Evolutionary conservation across 169 alveolate species (phyloP), one percentile per base, ranked within the genome.

Genomic region (Eimeria zaria): DNA sequence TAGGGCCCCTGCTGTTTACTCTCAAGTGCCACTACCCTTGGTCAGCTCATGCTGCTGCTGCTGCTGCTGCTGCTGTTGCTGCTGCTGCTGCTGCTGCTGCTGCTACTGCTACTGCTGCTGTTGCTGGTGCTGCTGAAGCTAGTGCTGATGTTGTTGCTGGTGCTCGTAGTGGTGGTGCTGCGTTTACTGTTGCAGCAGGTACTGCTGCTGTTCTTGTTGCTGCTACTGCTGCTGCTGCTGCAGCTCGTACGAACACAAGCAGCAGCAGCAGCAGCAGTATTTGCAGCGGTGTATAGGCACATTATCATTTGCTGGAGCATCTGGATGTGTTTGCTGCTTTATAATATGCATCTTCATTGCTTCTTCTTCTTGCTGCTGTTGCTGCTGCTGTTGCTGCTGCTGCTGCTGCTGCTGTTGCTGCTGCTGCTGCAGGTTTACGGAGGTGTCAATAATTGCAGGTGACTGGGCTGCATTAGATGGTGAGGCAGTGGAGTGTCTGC

Each of bases 381-480:
- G 62, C 91, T 53, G 91, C 76, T 27, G 53, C 91, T 84, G 91
- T 30, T 53, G 74, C 76, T 53, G 91, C 91, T 84, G 91, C 55
- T 84, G 48, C 76, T n/a, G 58, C 33, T 55, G 76, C 74, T 58
- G 91, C 74, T 84, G 91, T 30, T 58, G 91, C 74, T 58, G 91
- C 71, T 87, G 81, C 94, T 36, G 71, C 94, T 62, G 94, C 94
- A 87, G 94, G 83, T 64, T 87, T 46, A 48, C 83, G 30, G 81
- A 64, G 51, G 58, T 62, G 30, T 62, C 94, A 7, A 64, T 62
- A 9, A 64, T 64, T 5, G 94, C 94, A 41, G 94, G 62, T 9
- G 91, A 83, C 55, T 83, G 91, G 91, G 71, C 91, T 7, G 91
- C 91, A 14, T 27, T 83, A n/a, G 91, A 83, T 44, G 94, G 64